Conservation (phyloP, 2,329 filamentous ascomycete genomes). For the Curvularia spicifera region DNA sequence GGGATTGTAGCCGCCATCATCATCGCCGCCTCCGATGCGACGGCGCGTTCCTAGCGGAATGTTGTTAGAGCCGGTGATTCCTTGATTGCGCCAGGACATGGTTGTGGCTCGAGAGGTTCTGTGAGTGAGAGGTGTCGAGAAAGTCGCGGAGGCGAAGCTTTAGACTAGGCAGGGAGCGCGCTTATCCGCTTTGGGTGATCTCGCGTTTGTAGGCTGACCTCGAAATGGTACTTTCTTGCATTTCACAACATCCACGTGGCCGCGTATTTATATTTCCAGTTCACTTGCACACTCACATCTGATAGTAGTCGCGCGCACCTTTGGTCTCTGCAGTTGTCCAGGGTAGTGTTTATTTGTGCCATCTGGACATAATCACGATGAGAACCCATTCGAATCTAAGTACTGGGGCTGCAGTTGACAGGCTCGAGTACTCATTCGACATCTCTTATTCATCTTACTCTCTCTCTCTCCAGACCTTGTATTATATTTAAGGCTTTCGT, state of each 20-base stretch:
- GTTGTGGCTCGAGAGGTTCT: slow-evolving; percentile 29
- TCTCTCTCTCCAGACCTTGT: too few species aligned
- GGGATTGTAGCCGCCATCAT: slow-evolving; percentile 56
- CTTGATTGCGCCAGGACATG: slow-evolving; percentile 73
- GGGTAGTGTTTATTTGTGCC: neutral
- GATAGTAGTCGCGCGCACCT: neutral
- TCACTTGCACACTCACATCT: neutral
- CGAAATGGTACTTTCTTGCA: neutral
- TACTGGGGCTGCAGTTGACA: neutral
- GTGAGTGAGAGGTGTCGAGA: slow-evolving; percentile 13
- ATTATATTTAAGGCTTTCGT: neutral
- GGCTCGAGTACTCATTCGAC: neutral
- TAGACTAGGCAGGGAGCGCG: slow-evolving; percentile 10
- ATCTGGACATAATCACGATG: neutral
- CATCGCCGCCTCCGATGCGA: slow-evolving; percentile 75
- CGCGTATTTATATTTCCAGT: neutral
- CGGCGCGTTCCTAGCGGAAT: slow-evolving; percentile 87
- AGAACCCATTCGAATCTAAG: neutral
- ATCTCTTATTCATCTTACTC: neutral
- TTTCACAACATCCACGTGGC: neutral
- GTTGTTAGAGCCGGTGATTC: slow-evolving; percentile 97
- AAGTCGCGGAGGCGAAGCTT: slow-evolving; percentile 18
- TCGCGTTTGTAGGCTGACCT: slow-evolving; percentile 4
- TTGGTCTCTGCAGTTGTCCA: neutral
- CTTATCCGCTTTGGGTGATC: slow-evolving; percentile 11